phyloP scores from a whole-genome alignment of 345 rosid genomes.

The Angophora floribunda region DNA sequence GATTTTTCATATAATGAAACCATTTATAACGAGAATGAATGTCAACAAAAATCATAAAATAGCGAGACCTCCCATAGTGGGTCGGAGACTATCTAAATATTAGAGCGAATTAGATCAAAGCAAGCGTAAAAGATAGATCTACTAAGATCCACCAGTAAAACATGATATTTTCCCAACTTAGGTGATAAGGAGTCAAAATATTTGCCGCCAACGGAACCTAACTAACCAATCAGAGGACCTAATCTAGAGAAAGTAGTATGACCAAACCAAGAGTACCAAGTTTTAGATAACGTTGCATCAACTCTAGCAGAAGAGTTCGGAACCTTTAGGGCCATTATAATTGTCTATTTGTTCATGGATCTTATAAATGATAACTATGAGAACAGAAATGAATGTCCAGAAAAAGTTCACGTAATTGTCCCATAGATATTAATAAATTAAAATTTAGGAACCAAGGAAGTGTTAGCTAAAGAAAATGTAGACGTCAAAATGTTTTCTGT shows the following conservation, averaged over 20 bases:
- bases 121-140: neutral
- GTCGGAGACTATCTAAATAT: neutral
- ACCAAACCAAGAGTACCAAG: neutral
- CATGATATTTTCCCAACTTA: neutral
- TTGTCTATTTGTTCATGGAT: neutral
- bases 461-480: neutral
- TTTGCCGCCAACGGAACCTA: neutral
- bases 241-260: neutral
- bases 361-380: neutral
- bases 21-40: neutral
- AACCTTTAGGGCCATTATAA: neutral
- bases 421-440: neutral
- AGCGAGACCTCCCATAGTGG: neutral
- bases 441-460: neutral
- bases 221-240: neutral
- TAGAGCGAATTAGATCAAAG: neutral
- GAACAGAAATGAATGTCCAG: neutral
- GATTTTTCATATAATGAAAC: neutral
- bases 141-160: neutral
- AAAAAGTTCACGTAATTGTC: neutral
- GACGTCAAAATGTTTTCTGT: neutral
- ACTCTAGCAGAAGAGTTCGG: neutral
- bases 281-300: neutral
- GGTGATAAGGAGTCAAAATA: neutral
- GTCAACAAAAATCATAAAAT: neutral